These are phyloP conservation scores for Backusella mclennaniae DNA, from an alignment of 192 early-diverging fungal genomes.

Conservation along the genomic window DNA sequence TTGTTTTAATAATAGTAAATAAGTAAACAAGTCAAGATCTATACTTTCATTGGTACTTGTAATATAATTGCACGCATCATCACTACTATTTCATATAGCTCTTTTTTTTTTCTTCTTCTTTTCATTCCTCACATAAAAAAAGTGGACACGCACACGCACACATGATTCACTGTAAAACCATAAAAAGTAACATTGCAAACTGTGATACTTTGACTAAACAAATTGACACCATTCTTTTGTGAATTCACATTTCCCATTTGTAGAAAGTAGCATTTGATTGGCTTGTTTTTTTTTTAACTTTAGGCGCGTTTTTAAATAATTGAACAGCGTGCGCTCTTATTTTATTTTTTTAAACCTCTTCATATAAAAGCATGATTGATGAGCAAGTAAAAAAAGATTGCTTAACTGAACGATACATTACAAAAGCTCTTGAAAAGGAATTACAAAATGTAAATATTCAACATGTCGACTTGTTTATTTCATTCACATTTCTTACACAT, in stretches of 20 bases:
- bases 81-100: too few species aligned
- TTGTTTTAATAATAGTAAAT: background rate
- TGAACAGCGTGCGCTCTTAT: background rate
- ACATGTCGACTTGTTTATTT: background rate
- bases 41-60: too few species aligned
- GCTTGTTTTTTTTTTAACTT: too few species aligned
- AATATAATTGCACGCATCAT: too few species aligned
- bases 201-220: background rate
- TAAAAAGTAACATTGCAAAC: background rate
- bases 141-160: background rate
- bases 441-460: background rate
- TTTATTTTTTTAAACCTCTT: background rate
- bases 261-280: too few species aligned
- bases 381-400: background rate
- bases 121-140: background rate
- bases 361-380: background rate
- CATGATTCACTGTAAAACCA: background rate
- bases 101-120: background rate
- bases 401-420: background rate
- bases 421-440: background rate
- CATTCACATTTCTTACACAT: background rate
- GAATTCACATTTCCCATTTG: too few species aligned
- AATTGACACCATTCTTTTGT: too few species aligned
- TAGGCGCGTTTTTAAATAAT: background rate
- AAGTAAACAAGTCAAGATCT: too few species aligned